A percentile compares a stretch with the other conserved stretches of the same genome.
phyloP scores from a whole-genome alignment of 2,329 filamentous ascomycete species.

The Periconia digitata region DNA sequence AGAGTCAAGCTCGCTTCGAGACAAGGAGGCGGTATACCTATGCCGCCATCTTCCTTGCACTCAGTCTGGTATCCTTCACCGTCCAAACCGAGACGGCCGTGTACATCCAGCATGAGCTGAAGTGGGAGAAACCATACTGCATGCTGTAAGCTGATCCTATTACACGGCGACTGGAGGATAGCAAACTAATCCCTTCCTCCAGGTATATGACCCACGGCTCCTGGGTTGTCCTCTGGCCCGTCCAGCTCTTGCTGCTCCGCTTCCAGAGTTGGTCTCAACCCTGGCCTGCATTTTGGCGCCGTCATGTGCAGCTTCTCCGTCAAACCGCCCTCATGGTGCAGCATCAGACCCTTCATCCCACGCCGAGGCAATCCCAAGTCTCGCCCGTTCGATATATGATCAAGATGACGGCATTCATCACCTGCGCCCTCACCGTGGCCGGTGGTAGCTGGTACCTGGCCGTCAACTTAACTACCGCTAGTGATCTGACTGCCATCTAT shows the following conservation, averaged over 20 bases:
- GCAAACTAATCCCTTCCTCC: background rate
- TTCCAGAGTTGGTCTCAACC: slow-evolving; percentile 75
- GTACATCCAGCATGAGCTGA: slow-evolving; percentile 87
- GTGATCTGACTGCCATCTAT: slow-evolving; percentile 96
- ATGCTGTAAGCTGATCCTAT: slow-evolving; percentile 70
- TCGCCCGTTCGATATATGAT: slow-evolving; percentile 73
- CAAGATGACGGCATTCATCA: slow-evolving; percentile 78
- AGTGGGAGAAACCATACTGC: slow-evolving; percentile 98
- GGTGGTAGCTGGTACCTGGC: slow-evolving; percentile 95
- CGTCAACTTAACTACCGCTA: slow-evolving; percentile 88
- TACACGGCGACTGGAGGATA: background rate
- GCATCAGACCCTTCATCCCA: slow-evolving; percentile 70
- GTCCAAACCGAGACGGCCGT: slow-evolving; percentile 94
- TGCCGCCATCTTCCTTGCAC: slow-evolving; percentile 77
- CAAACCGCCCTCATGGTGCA: slow-evolving; percentile 83
- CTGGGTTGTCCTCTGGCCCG: slow-evolving; percentile 87
- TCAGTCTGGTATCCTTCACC: slow-evolving; percentile 86
- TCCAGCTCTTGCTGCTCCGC: slow-evolving; percentile 77
- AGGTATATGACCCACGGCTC: slow-evolving; percentile 90
- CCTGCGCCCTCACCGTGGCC: slow-evolving; percentile 82
- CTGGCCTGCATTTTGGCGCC: slow-evolving; percentile 84
- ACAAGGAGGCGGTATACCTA: slow-evolving; percentile 84
- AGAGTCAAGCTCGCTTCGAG: slow-evolving; percentile 62
- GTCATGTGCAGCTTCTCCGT: slow-evolving; percentile 64
- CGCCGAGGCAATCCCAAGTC: slow-evolving; percentile 47